These are phyloP conservation scores for Albifimbria verrucaria DNA, from an alignment of 2,329 filamentous ascomycete species.

Conservation along the genomic window DNA sequence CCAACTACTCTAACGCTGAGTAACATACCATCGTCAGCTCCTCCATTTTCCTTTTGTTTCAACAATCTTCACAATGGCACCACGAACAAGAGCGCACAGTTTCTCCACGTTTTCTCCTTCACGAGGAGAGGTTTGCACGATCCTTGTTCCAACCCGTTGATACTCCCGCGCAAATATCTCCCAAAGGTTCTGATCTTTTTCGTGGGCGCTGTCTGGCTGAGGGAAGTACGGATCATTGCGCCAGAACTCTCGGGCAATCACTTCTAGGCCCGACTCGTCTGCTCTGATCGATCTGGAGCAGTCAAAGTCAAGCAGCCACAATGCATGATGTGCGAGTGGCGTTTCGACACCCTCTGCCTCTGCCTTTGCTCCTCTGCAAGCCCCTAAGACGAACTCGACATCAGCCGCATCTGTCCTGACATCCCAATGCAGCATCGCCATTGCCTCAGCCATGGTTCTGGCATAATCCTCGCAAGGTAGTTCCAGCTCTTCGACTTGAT, in stretches of 20 bases:
- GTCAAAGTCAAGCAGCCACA: not conserved
- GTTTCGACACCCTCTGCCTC: not conserved
- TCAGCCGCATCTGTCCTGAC: not conserved
- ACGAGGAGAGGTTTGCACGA: not conserved
- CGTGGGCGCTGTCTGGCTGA: not conserved
- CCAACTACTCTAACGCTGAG: no score
- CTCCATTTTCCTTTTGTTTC: slow-evolving; percentile 5
- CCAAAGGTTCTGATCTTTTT: not conserved
- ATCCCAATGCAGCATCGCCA: not conserved
- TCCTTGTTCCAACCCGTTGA: not conserved
- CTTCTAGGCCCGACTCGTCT: not conserved
- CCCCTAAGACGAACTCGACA: not conserved
- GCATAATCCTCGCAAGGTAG: not conserved
- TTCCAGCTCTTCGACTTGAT: not conserved
- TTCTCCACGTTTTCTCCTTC: slow-evolving; percentile 4
- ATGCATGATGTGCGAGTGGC: not conserved
- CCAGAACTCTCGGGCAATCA: not conserved
- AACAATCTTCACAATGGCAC: slow-evolving; percentile 2
- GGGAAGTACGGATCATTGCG: not conserved
- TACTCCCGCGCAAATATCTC: not conserved
- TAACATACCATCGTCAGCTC: no score
- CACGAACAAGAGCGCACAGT: slow-evolving; percentile 3
- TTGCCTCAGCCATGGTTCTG: not conserved
- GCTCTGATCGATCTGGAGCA: not conserved
- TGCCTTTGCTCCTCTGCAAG: not conserved